Conservation (phyloP, 305 asterid species). For the Ruellia speciosa region DNA sequence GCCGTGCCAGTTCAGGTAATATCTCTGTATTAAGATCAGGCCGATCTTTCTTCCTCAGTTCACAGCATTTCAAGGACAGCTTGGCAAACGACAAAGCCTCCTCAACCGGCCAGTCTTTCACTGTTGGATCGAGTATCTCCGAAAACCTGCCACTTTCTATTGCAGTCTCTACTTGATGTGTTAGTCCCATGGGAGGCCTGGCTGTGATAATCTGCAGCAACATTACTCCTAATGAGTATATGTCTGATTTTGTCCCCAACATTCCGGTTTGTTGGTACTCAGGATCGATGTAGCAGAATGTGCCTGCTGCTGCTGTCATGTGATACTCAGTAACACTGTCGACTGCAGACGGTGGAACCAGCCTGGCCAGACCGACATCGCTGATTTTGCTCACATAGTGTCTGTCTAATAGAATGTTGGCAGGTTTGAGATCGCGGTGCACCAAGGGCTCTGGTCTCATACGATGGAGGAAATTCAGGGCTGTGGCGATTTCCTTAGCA, state of each 20-base stretch:
- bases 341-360: conserved; percentile 47
- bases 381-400: conserved; percentile 72
- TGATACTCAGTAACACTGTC: conserved; percentile 41
- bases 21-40: conserved; percentile 51
- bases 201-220: conserved; percentile 62
- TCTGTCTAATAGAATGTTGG: conserved; percentile 66
- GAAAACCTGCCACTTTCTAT: conserved; percentile 44
- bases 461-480: conserved; percentile 72
- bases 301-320: conserved; percentile 79
- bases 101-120: conserved; percentile 57
- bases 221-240: conserved; percentile 54
- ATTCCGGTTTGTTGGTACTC: conserved; percentile 73
- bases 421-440: conserved; percentile 90
- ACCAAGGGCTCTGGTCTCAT: conserved; percentile 81
- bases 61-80: conserved; percentile 56
- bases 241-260: conserved; percentile 71
- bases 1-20: conserved; percentile 50
- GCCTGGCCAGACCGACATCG: conserved; percentile 68
- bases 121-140: conserved; percentile 45
- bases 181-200: conserved; percentile 59
- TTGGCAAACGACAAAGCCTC: conserved; percentile 47
- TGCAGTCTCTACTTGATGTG: conserved; percentile 39
- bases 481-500: conserved; percentile 75
- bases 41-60: conserved; percentile 63
- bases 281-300: conserved; percentile 81